A percentile compares a stretch with the other conserved stretches of the same genome.
phyloP scores from a whole-genome alignment of 23 red algal species.

The Gracilaria gracilis region DNA sequence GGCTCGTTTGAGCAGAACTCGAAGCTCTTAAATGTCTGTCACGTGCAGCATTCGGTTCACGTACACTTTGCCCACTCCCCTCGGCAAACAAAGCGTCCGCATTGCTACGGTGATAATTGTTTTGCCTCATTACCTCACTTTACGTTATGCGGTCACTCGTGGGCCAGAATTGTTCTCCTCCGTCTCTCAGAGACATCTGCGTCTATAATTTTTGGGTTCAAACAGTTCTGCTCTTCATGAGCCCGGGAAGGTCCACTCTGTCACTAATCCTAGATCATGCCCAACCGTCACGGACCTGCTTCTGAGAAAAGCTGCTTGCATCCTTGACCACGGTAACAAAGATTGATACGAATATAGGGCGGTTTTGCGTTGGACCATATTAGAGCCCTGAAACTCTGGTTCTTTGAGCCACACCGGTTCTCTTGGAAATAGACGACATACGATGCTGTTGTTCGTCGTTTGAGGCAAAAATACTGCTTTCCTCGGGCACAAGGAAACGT shows the following conservation, averaged over 20 bases:
- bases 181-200: background rate
- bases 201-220: conserved; percentile 7
- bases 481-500: background rate
- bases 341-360: background rate
- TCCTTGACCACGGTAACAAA: background rate
- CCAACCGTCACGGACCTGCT: background rate
- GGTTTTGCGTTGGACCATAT: background rate
- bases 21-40: background rate
- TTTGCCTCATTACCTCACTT: background rate
- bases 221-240: background rate
- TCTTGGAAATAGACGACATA: background rate
- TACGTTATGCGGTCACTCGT: background rate
- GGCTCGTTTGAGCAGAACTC: too few relatives aligned
- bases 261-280: background rate
- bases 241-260: background rate
- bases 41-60: background rate
- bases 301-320: background rate
- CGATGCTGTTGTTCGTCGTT: background rate
- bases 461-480: conserved; percentile 19
- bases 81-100: background rate
- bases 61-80: background rate
- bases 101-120: background rate
- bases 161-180: conserved; percentile 15
- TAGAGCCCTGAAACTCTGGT: background rate
- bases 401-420: background rate